A percentile compares a stretch with the other conserved stretches of the same genome.
Conservation (phyloP, 768 basidiomycete genomes). For the Lentinula raphanica region DNA sequence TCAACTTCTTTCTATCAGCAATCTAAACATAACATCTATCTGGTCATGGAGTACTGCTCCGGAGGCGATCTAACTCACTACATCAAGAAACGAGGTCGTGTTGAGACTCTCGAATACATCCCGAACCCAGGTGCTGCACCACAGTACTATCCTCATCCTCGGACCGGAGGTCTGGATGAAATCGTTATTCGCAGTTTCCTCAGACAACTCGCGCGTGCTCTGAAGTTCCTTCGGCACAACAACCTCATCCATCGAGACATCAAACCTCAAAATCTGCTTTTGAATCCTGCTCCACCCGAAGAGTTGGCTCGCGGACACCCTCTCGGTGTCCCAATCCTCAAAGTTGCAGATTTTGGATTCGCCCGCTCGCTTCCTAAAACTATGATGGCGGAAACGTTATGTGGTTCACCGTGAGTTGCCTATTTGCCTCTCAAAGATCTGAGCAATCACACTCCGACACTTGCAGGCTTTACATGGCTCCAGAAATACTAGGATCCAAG, state of each 20-base stretch:
- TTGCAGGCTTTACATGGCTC: conserved; percentile 92
- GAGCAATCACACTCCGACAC: not conserved
- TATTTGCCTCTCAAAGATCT: not conserved
- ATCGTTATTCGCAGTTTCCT: conserved; percentile 89
- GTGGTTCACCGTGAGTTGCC: conserved; percentile 84
- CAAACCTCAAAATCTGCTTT: conserved; percentile 94
- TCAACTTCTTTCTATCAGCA: conserved; percentile 36
- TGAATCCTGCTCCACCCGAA: conserved; percentile 74
- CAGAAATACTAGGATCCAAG: conserved; percentile 94
- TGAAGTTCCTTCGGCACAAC: conserved; percentile 84
- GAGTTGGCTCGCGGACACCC: conserved; percentile 88
- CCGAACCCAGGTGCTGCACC: conserved; percentile 64
- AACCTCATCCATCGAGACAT: conserved; percentile 96
- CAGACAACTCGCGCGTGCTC: conserved; percentile 86
- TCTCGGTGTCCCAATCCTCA: conserved; percentile 87
- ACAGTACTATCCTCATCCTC: conserved; percentile 88
- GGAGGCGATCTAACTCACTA: conserved; percentile 96
- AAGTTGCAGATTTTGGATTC: conserved; percentile 98
- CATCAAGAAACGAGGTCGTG: conserved; percentile 94
- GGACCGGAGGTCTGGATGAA: conserved; percentile 86
- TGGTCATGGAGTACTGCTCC: conserved; percentile 96
- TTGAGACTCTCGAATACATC: conserved; percentile 81
- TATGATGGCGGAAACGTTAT: conserved; percentile 96
- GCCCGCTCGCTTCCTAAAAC: conserved; percentile 87
- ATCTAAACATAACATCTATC: conserved; percentile 77